phyloP scores from a whole-genome alignment of 768 basidiomycete species.

The Phaffia australis region DNA sequence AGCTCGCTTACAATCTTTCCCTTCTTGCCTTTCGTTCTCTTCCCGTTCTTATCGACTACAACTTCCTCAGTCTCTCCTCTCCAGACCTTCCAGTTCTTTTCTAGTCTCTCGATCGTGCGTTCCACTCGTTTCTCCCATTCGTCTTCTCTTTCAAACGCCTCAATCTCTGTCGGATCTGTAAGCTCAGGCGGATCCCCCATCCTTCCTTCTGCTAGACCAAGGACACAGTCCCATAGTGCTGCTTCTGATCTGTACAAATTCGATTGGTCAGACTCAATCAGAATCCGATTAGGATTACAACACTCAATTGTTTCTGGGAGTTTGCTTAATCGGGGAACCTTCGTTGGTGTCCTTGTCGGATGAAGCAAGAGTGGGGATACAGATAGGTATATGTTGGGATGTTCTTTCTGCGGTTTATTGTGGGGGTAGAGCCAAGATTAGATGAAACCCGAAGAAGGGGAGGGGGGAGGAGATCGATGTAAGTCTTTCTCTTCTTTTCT shows the following conservation, averaged over 20 bases:
- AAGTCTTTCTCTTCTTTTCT: no score
- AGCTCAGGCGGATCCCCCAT: constrained; percentile 47
- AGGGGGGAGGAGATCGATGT: not conserved
- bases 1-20: no score
- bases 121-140: constrained; percentile 36
- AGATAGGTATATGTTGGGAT: constrained; percentile 73
- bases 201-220: constrained; percentile 59
- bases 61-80: not conserved
- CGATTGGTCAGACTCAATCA: constrained; percentile 79
- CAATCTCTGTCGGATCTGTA: constrained; percentile 51
- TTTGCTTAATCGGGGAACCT: constrained; percentile 61
- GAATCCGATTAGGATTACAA: constrained; percentile 55
- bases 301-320: constrained; percentile 55
- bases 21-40: no score
- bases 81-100: constrained; percentile 58
- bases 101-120: constrained; percentile 52
- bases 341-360: constrained; percentile 44
- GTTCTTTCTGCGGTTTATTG: constrained; percentile 46
- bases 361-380: constrained; percentile 45
- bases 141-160: constrained; percentile 37
- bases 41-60: no score
- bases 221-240: constrained; percentile 67
- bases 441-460: not conserved
- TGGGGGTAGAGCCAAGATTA: not conserved
- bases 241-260: constrained; percentile 50